Base-by-base conservation (phyloP, 371 early-diverging fungal species). In the Racocetra persica region DNA sequence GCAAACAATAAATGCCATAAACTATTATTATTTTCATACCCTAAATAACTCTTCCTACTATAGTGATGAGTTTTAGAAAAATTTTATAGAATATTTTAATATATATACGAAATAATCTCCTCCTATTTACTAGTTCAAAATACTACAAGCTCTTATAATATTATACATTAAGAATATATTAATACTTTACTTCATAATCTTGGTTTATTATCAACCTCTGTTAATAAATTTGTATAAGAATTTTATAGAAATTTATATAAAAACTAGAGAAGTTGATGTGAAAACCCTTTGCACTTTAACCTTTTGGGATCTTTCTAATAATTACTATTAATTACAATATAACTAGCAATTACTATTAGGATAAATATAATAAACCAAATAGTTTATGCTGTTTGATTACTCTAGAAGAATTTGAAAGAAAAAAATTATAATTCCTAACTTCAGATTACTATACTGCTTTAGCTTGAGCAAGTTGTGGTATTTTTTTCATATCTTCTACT, bases 241-340 rank as follows among this genome's bases (percentile, higher is more conserved):
- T n/a, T n/a, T 38, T 75, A 75, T 41, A n/a, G 1, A 62, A 38
- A 20, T 13, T 32, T 60, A 75, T 75, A 59, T 60, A 18, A 41
- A 18, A 8, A 75, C 2, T 55, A 4, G 10, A 10, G 11, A 55
- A 57, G 36, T 38, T 75, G 18, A 14, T 14, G 1, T 75, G 28
- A 38, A 60, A 38, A 22, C n/a, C n/a, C 11, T 75, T 75, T 59
- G 60, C n/a, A 41, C 38, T 60, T 4, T 32, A 14, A 60, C 0
- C 1, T 2, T 75, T 75, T 60, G 76, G 18, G 5, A 24, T 75
- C n/a, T 55, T 52, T 59, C 55, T 54, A 55, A 75, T 75, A 52
- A 59, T 75, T 26, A 41, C 18, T 7, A 76, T 76, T 36, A 76
- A 76, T 41, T 76, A 26, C 26, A 76, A 76, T 62, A 76, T 41